Conservation (phyloP, 2,329 filamentous ascomycete genomes). For the Fusarium burgessii region DNA sequence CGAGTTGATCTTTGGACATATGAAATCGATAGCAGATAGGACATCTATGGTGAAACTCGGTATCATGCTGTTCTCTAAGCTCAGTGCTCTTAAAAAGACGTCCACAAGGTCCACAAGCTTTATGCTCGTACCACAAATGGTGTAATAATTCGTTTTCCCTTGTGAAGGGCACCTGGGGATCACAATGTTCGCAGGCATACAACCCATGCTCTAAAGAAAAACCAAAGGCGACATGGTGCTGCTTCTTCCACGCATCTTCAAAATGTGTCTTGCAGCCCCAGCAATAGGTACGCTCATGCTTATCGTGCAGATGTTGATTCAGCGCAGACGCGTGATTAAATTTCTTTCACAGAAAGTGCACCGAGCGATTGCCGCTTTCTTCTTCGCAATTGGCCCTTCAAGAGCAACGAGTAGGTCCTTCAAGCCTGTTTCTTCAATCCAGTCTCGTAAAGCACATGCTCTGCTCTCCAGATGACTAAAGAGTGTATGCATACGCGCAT, state of each 20-base stretch:
- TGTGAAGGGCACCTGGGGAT: not conserved
- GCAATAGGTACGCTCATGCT: not conserved
- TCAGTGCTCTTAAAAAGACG: not conserved
- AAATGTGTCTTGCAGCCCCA: not conserved
- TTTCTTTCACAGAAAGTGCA: not conserved
- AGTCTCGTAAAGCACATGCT: no score
- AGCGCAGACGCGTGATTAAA: accelerated
- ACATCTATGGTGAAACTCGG: not conserved
- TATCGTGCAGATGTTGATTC: not conserved
- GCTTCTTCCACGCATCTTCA: not conserved
- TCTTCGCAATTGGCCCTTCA: not conserved
- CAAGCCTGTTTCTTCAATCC: no score
- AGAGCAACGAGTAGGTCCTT: no score
- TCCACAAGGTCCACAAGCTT: not conserved
- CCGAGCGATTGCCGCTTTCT: accelerated
- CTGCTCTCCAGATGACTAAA: no score
- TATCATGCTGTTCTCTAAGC: not conserved
- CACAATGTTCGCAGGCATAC: not conserved
- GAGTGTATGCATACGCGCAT: no score
- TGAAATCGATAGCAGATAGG: not conserved
- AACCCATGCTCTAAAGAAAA: not conserved
- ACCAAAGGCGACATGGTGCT: not conserved
- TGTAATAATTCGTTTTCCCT: not conserved
- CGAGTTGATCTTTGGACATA: not conserved
- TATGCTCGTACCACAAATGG: not conserved